Conservation (phyloP, 495 filamentous ascomycete genomes). For the Xylaria cubensis region DNA sequence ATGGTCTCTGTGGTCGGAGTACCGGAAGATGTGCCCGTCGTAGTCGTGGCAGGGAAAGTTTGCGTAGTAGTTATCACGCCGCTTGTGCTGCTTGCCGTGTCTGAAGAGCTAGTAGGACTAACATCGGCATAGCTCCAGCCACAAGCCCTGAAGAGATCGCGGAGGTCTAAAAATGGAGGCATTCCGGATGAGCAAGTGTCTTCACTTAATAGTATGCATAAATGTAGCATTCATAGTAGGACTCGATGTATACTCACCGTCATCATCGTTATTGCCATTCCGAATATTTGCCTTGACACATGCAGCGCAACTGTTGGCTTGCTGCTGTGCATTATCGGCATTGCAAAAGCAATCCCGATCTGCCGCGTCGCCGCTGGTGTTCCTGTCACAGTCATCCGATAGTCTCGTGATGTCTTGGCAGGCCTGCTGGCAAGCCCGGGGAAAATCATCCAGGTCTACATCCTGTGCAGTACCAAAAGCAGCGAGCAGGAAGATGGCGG, state of each 20-base stretch:
- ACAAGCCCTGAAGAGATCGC: constrained; percentile 5
- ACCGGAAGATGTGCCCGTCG: background rate
- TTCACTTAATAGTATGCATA: background rate
- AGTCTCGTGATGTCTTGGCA: constrained; percentile 14
- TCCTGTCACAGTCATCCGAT: constrained; percentile 8
- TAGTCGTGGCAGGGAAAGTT: background rate
- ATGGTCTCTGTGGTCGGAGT: constrained; percentile 4
- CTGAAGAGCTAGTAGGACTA: background rate
- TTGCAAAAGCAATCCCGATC: constrained; percentile 18
- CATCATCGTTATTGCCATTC: constrained; percentile 7
- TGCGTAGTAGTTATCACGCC: background rate
- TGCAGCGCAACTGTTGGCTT: constrained; percentile 11
- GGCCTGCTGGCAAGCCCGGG: constrained; percentile 12
- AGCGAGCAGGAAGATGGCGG: constrained; percentile 1
- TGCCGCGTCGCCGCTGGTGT: background rate
- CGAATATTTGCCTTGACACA: constrained; percentile 9
- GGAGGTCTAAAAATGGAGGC: background rate
- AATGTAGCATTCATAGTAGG: background rate
- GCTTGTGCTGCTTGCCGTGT: constrained; percentile 13
- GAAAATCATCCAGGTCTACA: constrained; percentile 16
- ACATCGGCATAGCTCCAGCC: constrained; percentile 14
- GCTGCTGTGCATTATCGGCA: constrained; percentile 8
- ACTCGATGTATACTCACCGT: constrained; percentile 5
- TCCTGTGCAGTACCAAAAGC: constrained; percentile 12
- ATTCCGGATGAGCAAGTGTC: background rate